A percentile compares a stretch with the other conserved stretches of the same genome.
Evolutionary conservation across 106 monocot species (phyloP).

Genomic region (Dendrobium chrysotoxum): DNA sequence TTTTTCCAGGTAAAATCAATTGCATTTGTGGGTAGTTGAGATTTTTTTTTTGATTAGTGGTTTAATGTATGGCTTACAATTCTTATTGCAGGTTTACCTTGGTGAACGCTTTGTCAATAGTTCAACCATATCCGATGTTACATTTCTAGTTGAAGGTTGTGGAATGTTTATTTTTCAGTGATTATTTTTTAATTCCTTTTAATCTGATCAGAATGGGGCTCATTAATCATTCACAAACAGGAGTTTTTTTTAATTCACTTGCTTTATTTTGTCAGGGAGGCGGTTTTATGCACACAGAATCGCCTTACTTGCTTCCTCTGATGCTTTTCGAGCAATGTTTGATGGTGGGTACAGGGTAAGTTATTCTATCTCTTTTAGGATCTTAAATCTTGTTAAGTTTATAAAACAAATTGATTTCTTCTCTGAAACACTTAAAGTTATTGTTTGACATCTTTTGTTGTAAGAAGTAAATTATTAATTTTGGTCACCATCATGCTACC

Average conservation of each 20-base stretch:
- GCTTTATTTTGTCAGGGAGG: constrained; percentile 44
- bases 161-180: background rate
- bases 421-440: background rate
- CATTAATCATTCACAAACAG: background rate
- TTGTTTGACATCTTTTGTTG: background rate
- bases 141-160: constrained; percentile 97
- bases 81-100: constrained; percentile 72
- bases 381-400: background rate
- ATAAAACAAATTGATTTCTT: background rate
- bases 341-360: constrained; percentile 98
- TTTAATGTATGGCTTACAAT: background rate
- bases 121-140: constrained; percentile 87
- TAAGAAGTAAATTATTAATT: background rate
- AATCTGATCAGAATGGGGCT: background rate
- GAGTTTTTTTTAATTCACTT: background rate
- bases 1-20: background rate
- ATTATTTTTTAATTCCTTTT: constrained; percentile 1
- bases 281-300: constrained; percentile 94
- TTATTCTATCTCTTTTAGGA: background rate
- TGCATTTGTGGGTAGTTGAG: background rate
- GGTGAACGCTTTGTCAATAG: constrained; percentile 96
- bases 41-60: background rate
- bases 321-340: constrained; percentile 99
- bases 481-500: background rate
- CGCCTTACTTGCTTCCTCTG: constrained; percentile 96